phyloP scores from a whole-genome alignment of 2,329 filamentous ascomycete genomes.

The Neonectria ditissima region DNA sequence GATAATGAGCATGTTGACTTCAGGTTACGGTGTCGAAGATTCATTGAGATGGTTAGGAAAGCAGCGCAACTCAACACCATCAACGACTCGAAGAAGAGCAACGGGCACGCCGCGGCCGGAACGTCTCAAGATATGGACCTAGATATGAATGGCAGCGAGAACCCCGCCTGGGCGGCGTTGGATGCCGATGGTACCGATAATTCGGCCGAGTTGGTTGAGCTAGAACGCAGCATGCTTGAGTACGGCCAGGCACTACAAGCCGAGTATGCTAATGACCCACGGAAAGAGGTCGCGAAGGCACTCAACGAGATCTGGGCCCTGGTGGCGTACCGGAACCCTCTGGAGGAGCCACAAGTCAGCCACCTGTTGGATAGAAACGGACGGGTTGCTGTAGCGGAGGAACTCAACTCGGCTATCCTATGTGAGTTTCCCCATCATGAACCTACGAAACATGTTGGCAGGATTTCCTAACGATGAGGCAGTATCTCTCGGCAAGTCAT shows the following conservation, averaged over 20 bases:
- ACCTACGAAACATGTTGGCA: background rate
- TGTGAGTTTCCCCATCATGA: slow-evolving; percentile 65
- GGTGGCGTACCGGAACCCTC: slow-evolving; percentile 86
- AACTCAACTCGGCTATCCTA: slow-evolving; percentile 92
- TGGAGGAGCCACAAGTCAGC: slow-evolving; percentile 78
- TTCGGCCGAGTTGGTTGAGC: slow-evolving; percentile 51
- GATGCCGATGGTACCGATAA: slow-evolving; percentile 61
- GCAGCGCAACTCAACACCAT: slow-evolving; percentile 73
- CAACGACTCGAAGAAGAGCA: slow-evolving; percentile 57
- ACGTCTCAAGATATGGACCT: slow-evolving; percentile 66
- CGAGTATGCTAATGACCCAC: slow-evolving; percentile 80
- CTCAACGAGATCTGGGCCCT: slow-evolving; percentile 89
- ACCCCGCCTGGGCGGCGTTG: slow-evolving; percentile 49
- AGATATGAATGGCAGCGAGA: slow-evolving; percentile 62
- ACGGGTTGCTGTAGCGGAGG: slow-evolving; percentile 85
- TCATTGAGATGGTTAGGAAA: slow-evolving; percentile 91
- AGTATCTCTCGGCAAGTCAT: slow-evolving; percentile 93
- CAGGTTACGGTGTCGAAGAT: slow-evolving; percentile 87
- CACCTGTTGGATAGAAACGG: slow-evolving; percentile 82
- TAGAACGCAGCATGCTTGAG: slow-evolving; percentile 77
- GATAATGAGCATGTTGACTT: slow-evolving; percentile 90
- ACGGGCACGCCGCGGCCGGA: slow-evolving; percentile 54
- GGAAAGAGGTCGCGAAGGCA: slow-evolving; percentile 77
- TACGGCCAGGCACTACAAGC: slow-evolving; percentile 84
- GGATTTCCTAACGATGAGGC: slow-evolving; percentile 33